Evolutionary conservation across 169 alveolate species (phyloP).

Genomic region (Fabrea salina): DNA sequence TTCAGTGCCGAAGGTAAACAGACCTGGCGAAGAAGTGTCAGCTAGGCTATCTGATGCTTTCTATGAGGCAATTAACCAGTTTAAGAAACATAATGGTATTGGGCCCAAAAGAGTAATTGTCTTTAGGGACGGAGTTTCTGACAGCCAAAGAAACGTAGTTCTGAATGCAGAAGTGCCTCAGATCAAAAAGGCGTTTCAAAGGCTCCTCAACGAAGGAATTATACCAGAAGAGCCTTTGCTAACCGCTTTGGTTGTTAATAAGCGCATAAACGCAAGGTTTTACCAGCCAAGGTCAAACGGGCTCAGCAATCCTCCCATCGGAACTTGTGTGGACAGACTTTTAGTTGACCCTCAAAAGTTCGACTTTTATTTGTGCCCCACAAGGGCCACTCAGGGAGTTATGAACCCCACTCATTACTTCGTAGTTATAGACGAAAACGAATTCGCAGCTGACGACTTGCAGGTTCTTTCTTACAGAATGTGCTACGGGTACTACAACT

Average conservation of each 20-base stretch:
- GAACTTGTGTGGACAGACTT: conserved; percentile 53
- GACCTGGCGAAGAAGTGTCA: conserved; percentile 10
- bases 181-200: not conserved
- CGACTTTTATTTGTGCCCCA: conserved; percentile 69
- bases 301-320: conserved; percentile 42
- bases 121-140: conserved; percentile 23
- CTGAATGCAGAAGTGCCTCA: conserved; percentile 20
- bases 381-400: conserved; percentile 64
- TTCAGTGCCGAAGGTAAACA: conserved; percentile 1
- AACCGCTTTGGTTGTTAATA: conserved; percentile 40
- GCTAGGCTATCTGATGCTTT: not conserved
- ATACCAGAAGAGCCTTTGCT: conserved; percentile 29
- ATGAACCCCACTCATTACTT: conserved; percentile 66
- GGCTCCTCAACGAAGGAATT: not conserved
- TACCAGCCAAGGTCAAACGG: conserved; percentile 15
- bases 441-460: conserved; percentile 37
- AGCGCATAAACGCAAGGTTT: conserved; percentile 40
- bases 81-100: not conserved
- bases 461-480: conserved; percentile 62
- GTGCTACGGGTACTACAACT: conserved; percentile 63
- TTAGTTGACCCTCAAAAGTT: conserved; percentile 37
- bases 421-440: conserved; percentile 53
- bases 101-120: not conserved
- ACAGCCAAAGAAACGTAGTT: not conserved
- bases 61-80: not conserved